Evolutionary conservation across 2,329 filamentous ascomycete genomes (phyloP), one percentile per base, ranked within the genome.

Genomic region (Neophaeococcomyces mojaviensis): DNA sequence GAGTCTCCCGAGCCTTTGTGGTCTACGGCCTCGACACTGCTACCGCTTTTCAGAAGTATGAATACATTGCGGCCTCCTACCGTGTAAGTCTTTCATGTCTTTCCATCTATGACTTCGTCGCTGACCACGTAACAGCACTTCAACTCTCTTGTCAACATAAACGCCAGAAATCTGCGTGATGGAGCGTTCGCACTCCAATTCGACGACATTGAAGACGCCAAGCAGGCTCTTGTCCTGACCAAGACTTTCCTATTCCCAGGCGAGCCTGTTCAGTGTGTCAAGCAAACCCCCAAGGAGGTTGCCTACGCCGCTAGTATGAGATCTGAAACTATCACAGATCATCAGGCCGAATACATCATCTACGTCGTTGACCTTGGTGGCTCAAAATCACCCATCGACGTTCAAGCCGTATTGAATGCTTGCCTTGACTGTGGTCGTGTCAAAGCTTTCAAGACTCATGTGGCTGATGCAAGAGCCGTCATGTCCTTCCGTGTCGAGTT

Each of bases 121-220:
- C 62, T 43, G 58, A 57, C 16, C 45, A 20, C 15, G 12, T 26
- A 32, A n/a, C 31, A 41, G 20, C 32, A 43, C 31, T 44, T 48
- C 28, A 26, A 22, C 10, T 42, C 40, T 16, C 24, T 48, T 2
- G 30, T 44, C 39, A 44, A 48, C 30, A 41, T 39, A 13, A 44
- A 41, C 22, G 30, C 31, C 2, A 34, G 9, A 9, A 9, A 15
- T 13, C 24, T 48, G 12, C 5, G 9, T 8, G 30, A 30, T 36
- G 68, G 70, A 3, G 70, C 66, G 39, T 68, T 79, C 24, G 76
- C 72, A 47, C 63, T 81, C 19, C 72, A 71, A 3, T 81, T 84
- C 54, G 64, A 70, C 5, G 80, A 84, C 55, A 73, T 82, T 40
- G 71, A 77, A 40, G 79, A 83, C 59, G 71, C 80, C 5, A 73